Evolutionary conservation across 176 grass and related monocot species (phyloP), one percentile per base, ranked within the genome.

Genomic region (Ampelocalamus luodianensis): DNA sequence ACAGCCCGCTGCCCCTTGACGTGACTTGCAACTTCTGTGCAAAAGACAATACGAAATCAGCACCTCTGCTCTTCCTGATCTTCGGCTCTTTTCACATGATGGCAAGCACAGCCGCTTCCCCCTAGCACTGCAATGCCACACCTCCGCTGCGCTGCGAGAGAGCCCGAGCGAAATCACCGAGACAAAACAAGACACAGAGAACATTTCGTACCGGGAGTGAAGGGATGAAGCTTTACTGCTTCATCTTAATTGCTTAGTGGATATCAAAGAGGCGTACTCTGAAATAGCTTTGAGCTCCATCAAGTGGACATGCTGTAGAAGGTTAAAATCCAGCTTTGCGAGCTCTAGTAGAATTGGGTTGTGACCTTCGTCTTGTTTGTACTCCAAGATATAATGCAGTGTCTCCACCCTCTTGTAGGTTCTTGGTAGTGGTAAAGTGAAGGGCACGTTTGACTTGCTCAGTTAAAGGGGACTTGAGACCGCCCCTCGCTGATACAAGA

Each of bases 271-370:
- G 1, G 8, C 1, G 14, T 77, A 85, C 81, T 49, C 0, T 0
- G 69, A 64, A 36, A 83, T 15, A 20, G 24, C 26, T 20, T 83
- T 83, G 39, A 88, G 79, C 72, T 88, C 86, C 79, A 77, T 61
- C 32, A 68, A 40, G 42, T 88, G 86, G 27, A 83, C 60, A 39
- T 61, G 79, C 46, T 83, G 86, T 34, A 86, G 58, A 65, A 86
- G 34, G 16, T 80, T 22, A 44, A 80, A 86, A 11, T 86, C 85
- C 15, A 88, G 61, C 43, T 83, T 77, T 8, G 86, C 79, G 3
- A 88, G 59, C 51, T 88, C 79, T 23, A 88, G 6, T 42, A 88
- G 3, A 63, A 36, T 62, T 3, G 39, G 40, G 53, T 55, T 22
- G 8, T 55, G 53, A 1, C 18, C 53, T 3, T 55, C 53, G 6